Conservation (phyloP, 495 filamentous ascomycete genomes). For the Penicillium longicatenatum region DNA sequence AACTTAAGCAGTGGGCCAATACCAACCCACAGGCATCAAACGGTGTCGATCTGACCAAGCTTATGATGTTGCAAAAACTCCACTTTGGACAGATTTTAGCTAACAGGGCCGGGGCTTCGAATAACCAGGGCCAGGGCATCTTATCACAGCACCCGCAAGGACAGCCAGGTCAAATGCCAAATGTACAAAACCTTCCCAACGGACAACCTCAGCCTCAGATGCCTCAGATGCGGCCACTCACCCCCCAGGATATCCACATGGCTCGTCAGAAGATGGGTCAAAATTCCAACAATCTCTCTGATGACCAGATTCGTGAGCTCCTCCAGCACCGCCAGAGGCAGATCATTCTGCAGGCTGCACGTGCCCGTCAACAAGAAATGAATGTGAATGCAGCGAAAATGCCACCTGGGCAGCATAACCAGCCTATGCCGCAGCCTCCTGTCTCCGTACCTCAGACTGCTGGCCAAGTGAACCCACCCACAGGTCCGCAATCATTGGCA, state of each 20-base stretch:
- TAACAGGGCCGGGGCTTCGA: slow-evolving; percentile 29
- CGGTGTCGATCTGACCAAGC: slow-evolving; percentile 41
- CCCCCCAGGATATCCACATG: slow-evolving; percentile 46
- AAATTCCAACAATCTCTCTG: slow-evolving; percentile 42
- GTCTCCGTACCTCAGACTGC: slow-evolving; percentile 25
- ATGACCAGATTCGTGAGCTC: slow-evolving; percentile 56
- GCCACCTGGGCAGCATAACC: slow-evolving; percentile 31
- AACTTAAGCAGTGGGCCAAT: slow-evolving; percentile 64
- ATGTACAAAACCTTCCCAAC: slow-evolving; percentile 35
- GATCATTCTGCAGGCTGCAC: slow-evolving; percentile 32
- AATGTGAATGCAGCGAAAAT: slow-evolving; percentile 18
- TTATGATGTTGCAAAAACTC: slow-evolving; percentile 54
- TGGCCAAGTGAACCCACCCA: slow-evolving; percentile 27
- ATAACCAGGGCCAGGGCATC: slow-evolving; percentile 29
- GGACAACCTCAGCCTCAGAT: slow-evolving; percentile 31
- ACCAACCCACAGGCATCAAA: slow-evolving; percentile 49
- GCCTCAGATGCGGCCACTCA: slow-evolving; percentile 38
- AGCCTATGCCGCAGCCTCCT: slow-evolving; percentile 40
- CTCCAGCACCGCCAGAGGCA: slow-evolving; percentile 42
- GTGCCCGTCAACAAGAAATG: slow-evolving; percentile 30
- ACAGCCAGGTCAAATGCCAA: slow-evolving; percentile 36
- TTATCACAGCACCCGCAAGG: slow-evolving; percentile 26
- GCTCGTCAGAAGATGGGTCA: slow-evolving; percentile 44
- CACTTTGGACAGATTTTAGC: slow-evolving; percentile 51
- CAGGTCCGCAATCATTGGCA: slow-evolving; percentile 25